Conservation (phyloP, 1,139 yeast genomes). For the Petasospora fabianii region DNA sequence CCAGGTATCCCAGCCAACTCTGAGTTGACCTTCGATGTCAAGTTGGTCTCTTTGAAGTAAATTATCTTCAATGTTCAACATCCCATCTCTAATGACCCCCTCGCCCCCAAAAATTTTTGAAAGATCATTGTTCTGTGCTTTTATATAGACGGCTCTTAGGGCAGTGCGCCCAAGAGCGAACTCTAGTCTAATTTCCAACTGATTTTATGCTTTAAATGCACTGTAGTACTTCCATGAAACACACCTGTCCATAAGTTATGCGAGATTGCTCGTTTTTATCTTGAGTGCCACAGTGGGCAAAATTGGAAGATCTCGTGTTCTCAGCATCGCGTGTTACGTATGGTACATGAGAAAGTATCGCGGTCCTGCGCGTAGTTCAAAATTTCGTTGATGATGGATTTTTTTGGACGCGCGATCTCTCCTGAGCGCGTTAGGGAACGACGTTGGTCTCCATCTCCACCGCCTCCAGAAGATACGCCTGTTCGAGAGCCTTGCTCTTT, state of each 20-base stretch:
- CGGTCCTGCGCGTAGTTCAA: not conserved
- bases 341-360: too few relatives aligned
- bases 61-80: not conserved
- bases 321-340: too few relatives aligned
- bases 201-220: too few relatives aligned
- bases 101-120: not conserved
- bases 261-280: too few relatives aligned
- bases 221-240: too few relatives aligned
- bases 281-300: too few relatives aligned
- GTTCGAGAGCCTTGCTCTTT: too few relatives aligned
- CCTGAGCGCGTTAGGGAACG: not conserved
- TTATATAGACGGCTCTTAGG: constrained; percentile 1
- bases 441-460: not conserved
- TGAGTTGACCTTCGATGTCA: constrained; percentile 92
- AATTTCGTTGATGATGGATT: not conserved
- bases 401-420: constrained; percentile 3
- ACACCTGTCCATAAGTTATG: too few relatives aligned
- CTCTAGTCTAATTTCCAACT: too few relatives aligned
- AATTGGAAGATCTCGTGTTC: too few relatives aligned
- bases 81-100: not conserved
- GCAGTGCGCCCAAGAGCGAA: too few relatives aligned
- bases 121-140: too few relatives aligned
- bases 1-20: constrained; percentile 98
- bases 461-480: not conserved
- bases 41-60: constrained; percentile 85